phyloP scores from a whole-genome alignment of 305 asterid species.

The Ruellia speciosa region DNA sequence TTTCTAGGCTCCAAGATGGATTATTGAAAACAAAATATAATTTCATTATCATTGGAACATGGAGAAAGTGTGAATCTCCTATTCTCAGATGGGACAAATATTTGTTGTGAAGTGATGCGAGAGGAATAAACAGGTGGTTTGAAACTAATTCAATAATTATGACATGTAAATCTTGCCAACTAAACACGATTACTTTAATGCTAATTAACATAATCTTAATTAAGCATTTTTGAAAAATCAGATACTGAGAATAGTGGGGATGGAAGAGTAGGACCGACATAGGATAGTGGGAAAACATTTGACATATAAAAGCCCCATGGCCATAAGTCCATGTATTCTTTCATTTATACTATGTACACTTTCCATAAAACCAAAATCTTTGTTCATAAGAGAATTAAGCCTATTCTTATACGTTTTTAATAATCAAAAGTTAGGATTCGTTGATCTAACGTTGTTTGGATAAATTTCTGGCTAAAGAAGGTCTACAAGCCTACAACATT shows the following conservation, averaged over 20 bases:
- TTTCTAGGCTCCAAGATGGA: slow-evolving; percentile 15
- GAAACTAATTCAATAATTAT: slow-evolving; percentile 11
- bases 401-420: not conserved
- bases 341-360: slow-evolving; percentile 1
- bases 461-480: not conserved
- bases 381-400: not conserved
- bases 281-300: slow-evolving; percentile 14
- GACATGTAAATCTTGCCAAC: slow-evolving; percentile 8
- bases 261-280: slow-evolving; percentile 1
- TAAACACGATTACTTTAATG: slow-evolving; percentile 21
- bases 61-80: slow-evolving; percentile 3
- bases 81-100: slow-evolving; percentile 19
- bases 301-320: slow-evolving; percentile 20
- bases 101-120: slow-evolving; percentile 16
- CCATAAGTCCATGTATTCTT: slow-evolving; percentile 7
- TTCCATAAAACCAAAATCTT: not conserved
- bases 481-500: not conserved
- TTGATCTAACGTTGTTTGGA: not conserved
- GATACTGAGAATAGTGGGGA: slow-evolving; percentile 10
- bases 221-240: not conserved
- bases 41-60: slow-evolving; percentile 23
- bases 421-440: not conserved
- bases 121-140: slow-evolving; percentile 5
- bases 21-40: slow-evolving; percentile 18
- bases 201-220: slow-evolving; percentile 4